Evolutionary conservation across 257 asterid species (phyloP), one percentile per base, ranked within the genome.

Genomic region (Nicotiana noctiflora): DNA sequence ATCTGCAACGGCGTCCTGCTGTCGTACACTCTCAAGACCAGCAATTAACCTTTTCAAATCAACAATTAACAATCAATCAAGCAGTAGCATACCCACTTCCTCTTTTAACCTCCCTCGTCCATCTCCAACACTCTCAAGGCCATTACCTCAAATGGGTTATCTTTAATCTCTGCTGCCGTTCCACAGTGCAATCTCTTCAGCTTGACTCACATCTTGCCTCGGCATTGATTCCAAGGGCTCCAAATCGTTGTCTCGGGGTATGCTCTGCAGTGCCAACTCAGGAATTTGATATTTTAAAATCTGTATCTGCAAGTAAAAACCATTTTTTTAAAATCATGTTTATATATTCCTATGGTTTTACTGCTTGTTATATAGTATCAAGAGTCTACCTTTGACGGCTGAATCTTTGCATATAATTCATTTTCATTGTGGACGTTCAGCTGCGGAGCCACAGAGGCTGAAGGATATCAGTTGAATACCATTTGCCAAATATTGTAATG

Each of bases 231-330:
- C 93, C 68, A 88, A 82, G 19, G 94, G 97, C 84, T 93, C 97
- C 83, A 87, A 98, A 82, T 95, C 98, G 57, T 86, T 93, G 94
- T 93, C 98, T 93, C 95, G 92, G 98, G 98, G 98, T 94, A 93
- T 93, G 98, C 89, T 94, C 82, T 92, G 94, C 97, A 86, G 95
- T 93, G 96, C 98, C 89, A 90, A 91, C 88, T 90, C 98, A 84
- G 98, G 98, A 86, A 97, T 94, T 94, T 94, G 98, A 94, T 90
- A 87, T 86, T 86, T 65, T 91, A 81, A 17, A 90, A 80, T 85
- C 87, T 93, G 87, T 88, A 89, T 93, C 88, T 83, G 94, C 89
- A 91, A 92, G 94, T 83, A 79, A 67, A 0, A 32, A 9, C 0
- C 84, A 51, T 64, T 17, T 80, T 79, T 67, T 55, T 90, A n/a